Percentiles rank a stretch among this genome's conserved stretches.
These are phyloP conservation scores for Chenopodium formosanum DNA, from an alignment of 148 eudicot genomes.

Conservation along the genomic window DNA sequence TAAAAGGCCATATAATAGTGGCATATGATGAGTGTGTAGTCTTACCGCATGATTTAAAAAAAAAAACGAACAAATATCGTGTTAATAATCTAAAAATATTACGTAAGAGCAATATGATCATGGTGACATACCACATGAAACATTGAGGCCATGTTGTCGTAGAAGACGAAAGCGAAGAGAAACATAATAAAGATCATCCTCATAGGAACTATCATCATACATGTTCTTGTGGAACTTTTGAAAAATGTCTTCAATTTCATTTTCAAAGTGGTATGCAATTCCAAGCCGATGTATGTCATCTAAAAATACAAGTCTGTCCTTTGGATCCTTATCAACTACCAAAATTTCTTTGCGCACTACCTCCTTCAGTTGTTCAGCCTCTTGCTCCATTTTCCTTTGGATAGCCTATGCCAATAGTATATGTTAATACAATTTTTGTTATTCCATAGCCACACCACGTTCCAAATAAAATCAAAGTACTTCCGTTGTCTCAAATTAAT, in stretches of 20 bases:
- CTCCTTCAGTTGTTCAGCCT: not conserved
- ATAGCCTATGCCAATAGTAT: not conserved
- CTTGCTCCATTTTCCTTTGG: not conserved
- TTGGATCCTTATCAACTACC: not conserved
- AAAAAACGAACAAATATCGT: not conserved
- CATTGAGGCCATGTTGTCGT: conserved; percentile 36
- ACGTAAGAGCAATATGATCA: not conserved
- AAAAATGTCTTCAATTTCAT: conserved; percentile 14
- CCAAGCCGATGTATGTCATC: conserved; percentile 19
- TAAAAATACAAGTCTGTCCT: not conserved
- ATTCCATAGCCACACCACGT: too few relatives aligned
- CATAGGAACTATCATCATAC: not conserved
- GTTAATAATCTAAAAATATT: not conserved
- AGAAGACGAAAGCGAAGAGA: conserved; percentile 49
- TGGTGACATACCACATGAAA: conserved; percentile 16
- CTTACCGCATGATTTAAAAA: too few relatives aligned
- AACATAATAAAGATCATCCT: conserved; percentile 30
- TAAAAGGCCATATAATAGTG: too few relatives aligned
- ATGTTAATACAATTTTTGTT: too few relatives aligned
- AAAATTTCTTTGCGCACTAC: conserved; percentile 6
- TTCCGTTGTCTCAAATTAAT: too few relatives aligned
- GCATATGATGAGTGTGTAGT: too few relatives aligned
- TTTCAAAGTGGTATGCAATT: conserved; percentile 23
- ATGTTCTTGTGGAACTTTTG: conserved; percentile 11
- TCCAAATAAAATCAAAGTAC: too few relatives aligned